Evolutionary conservation across 2,329 filamentous ascomycete species (phyloP).

Genomic region (Coniochaeta sp.): DNA sequence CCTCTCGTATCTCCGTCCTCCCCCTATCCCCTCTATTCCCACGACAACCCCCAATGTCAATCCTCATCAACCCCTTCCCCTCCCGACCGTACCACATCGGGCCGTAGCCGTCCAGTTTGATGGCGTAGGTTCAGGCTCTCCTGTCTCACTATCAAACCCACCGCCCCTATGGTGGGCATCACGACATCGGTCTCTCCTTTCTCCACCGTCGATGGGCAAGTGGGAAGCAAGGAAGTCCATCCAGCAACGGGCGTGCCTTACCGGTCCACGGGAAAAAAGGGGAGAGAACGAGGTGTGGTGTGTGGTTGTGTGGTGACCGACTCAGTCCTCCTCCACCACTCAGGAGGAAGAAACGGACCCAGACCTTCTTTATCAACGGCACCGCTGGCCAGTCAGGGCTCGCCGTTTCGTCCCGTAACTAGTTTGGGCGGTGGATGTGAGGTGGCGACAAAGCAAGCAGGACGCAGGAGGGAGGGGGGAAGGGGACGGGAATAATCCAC

Average conservation of each 20-base stretch:
- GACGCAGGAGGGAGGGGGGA: not conserved
- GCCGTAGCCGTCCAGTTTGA: no score
- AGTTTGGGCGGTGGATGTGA: not conserved
- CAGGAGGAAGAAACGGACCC: not conserved
- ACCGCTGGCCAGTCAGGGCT: not conserved
- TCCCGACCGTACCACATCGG: no score
- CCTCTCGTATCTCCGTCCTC: not conserved
- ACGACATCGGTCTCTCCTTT: not conserved
- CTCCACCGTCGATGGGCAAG: not conserved
- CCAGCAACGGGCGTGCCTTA: no score
- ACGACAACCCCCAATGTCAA: not conserved
- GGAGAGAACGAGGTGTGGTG: not conserved
- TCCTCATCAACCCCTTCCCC: not conserved
- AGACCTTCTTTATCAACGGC: not conserved
- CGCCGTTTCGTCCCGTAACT: not conserved
- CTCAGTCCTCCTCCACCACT: not conserved
- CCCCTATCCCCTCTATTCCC: not conserved
- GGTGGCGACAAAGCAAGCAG: conserved; percentile 1
- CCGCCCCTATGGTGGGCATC: not conserved
- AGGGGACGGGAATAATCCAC: not conserved
- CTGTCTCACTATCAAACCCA: not conserved
- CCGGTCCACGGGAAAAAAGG: not conserved
- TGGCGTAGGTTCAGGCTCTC: not conserved
- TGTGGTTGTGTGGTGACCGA: not conserved
- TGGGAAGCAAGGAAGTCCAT: not conserved